Evolutionary conservation across 208 protist genomes (phyloP), one percentile per base, ranked within the genome.

Genomic region (Acanthamoeba divionensis): DNA sequence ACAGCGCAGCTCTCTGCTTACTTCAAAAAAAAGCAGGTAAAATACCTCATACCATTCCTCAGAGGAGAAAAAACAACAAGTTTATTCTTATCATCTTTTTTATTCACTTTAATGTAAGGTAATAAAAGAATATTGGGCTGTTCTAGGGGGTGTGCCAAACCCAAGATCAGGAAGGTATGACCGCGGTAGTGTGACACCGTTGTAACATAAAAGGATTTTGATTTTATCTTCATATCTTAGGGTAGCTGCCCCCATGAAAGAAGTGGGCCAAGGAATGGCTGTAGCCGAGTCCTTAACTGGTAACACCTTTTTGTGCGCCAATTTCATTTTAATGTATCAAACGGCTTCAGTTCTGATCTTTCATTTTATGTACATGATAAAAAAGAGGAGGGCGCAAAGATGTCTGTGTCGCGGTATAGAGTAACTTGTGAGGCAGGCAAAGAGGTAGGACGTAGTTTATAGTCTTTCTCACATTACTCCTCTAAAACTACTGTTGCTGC

Each of bases 11-110:
- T 80, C 44, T 41, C 69, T 5, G 36, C 36, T 41, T 48, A 60
- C 69, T 80, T 80, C 69, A 45, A 52, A 31, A 47, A 79, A 18
- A 79, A 79, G 67, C 33, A 79, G 15, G 13, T 69, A 31, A n/a
- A n/a, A n/a, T n/a, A n/a, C n/a, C n/a, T n/a, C n/a, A n/a, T n/a
- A n/a, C n/a, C 62, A 18, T 57, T 18, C 18, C 52, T 57, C 15
- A 18, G 15, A n/a, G 52, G 52, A 57, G 52, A 57, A 57, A 18
- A 13, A 57, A 13, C 52, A 57, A 13, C 52, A 18, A 18, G 13
- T 13, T 13, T 57, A n/a, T 18, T n/a, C 52, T 57, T 57, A 57
- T 18, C 13, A n/a, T 13, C 52, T 18, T n/a, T 57, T 13, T 57
- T 13, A 57, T 18, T 13, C 52, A 13, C 15, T 13, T 18, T 57